These are phyloP conservation scores for Phytophthora melonis DNA, from an alignment of 352 stramenopile species.

Conservation along the genomic window DNA sequence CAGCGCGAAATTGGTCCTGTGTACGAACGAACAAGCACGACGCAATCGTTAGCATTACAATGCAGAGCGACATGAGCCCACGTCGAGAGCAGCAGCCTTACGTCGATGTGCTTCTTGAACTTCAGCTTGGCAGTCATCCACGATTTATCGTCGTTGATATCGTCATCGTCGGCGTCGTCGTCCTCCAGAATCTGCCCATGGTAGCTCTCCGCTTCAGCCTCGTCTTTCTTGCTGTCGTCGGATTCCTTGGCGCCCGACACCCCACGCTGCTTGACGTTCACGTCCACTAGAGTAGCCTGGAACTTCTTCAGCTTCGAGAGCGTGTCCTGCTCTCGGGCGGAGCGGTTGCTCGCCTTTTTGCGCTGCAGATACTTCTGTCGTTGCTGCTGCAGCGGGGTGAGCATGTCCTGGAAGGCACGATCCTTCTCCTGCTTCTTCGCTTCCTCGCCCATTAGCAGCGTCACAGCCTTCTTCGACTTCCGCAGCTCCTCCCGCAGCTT, in stretches of 20 bases:
- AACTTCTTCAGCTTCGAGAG: constrained; percentile 78
- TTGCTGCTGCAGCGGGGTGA: constrained; percentile 81
- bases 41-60: constrained; percentile 5
- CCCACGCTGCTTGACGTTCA: constrained; percentile 40
- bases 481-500: constrained; percentile 76
- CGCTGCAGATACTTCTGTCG: constrained; percentile 75
- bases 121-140: constrained; percentile 91
- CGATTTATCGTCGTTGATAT: constrained; percentile 58
- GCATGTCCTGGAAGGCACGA: constrained; percentile 71
- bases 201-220: constrained; percentile 46
- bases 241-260: background rate
- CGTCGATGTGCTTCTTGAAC: constrained; percentile 92
- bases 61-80: background rate
- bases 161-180: constrained; percentile 50
- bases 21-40: constrained; percentile 15
- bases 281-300: constrained; percentile 54
- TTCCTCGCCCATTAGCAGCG: constrained; percentile 65
- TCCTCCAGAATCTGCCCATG: constrained; percentile 75
- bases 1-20: constrained; percentile 80
- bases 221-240: constrained; percentile 15
- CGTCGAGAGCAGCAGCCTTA: constrained; percentile 30
- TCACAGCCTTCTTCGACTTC: constrained; percentile 64
- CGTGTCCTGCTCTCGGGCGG: constrained; percentile 70
- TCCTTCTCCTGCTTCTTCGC: constrained; percentile 65
- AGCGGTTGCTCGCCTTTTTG: constrained; percentile 67